Evolutionary conservation across 108 stramenopile species (phyloP).

Genomic region (Pinguiococcus pyrenoidosus): DNA sequence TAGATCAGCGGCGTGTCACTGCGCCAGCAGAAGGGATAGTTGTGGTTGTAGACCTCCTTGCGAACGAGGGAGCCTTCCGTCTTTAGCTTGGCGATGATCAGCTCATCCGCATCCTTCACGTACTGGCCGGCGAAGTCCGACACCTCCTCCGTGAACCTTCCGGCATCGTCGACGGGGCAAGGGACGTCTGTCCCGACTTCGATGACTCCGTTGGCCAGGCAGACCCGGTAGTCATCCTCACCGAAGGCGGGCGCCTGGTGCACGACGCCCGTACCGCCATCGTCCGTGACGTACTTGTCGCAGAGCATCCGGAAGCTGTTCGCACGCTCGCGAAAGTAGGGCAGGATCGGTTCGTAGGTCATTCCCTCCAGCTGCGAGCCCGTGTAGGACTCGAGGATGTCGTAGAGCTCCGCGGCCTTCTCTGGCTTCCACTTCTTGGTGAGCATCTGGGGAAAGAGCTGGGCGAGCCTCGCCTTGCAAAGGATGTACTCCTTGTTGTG

Average conservation of each 20-base stretch:
- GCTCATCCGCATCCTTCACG: slow-evolving; percentile 93
- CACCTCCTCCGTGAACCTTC: slow-evolving; percentile 72
- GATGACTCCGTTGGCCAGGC: slow-evolving; percentile 78
- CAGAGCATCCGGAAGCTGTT: slow-evolving; percentile 63
- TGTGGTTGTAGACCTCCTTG: slow-evolving; percentile 79
- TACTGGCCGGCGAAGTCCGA: slow-evolving; percentile 62
- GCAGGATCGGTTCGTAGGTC: slow-evolving; percentile 79
- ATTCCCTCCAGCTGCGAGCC: slow-evolving; percentile 81
- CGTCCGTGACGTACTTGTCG: slow-evolving; percentile 92
- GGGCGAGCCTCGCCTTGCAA: slow-evolving; percentile 64
- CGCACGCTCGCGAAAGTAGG: slow-evolving; percentile 53
- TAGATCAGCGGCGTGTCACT: slow-evolving; percentile 98
- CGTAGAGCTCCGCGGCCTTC: slow-evolving; percentile 59
- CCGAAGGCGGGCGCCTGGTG: slow-evolving; percentile 99
- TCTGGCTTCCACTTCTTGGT: slow-evolving; percentile 79
- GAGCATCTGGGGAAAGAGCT: slow-evolving; percentile 81
- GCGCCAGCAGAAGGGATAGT: slow-evolving; percentile 98
- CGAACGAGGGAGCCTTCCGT: slow-evolving; percentile 68
- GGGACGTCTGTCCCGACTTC: slow-evolving; percentile 69
- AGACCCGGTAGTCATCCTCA: slow-evolving; percentile 99
- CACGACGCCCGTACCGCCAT: slow-evolving; percentile 97
- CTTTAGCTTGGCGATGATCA: slow-evolving; percentile 66
- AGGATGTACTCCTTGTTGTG: slow-evolving; percentile 62
- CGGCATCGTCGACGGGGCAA: slow-evolving; percentile 86
- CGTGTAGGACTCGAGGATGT: slow-evolving; percentile 48